Base-by-base conservation (phyloP, 2,329 filamentous ascomycete species). In the Magnaporthiopsis rhizophila region DNA sequence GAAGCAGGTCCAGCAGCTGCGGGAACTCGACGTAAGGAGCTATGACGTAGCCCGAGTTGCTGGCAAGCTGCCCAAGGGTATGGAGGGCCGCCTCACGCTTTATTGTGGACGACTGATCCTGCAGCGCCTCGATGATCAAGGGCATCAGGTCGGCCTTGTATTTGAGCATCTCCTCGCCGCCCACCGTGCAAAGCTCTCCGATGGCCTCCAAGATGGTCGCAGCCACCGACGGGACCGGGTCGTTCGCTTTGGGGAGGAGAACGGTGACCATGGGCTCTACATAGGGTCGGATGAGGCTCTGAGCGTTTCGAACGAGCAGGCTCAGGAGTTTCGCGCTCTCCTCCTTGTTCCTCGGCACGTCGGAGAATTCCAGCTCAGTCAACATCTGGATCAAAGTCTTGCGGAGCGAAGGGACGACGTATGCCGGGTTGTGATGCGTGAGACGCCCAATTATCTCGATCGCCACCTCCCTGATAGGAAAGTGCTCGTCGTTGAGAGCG, bases 41-140 rank as follows among this genome's bases (percentile, higher is more conserved):
- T 66, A 99, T 98, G 63, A 99, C 96, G 77, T 99, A 99, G 69
- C 96, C 95, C 15, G 93, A 95, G 75, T 97, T 98, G 72, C 92
- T 96, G 7, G 95, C 92, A 64, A 99, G 80, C 73, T 98, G 93
- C 26, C 94, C 94, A 0, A 99, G 82, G 0, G 95, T 95, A 69
- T 91, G 90, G 38, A 99, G 81, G 3, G 95, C 94, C 7, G 96
- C 91, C 75, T 97, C 93, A 64, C 95, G 88, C 77, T 98, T 98
- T 59, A 87, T 83, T 60, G 91, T 89, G 3, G 94, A 97, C 68
- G 92, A 92, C 70, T 98, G 89, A 73, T 99, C 95, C 75, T 99
- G 94, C 63, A 99, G 81, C 34, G 94, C 93, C 66, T 95, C 90
- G 65, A 99, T 88, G 70, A 99, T 96, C 66, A 98, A 89, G 0